phyloP scores from a whole-genome alignment of 1,284 basidiomycete species.

The Microbotryomycetes sp. region DNA sequence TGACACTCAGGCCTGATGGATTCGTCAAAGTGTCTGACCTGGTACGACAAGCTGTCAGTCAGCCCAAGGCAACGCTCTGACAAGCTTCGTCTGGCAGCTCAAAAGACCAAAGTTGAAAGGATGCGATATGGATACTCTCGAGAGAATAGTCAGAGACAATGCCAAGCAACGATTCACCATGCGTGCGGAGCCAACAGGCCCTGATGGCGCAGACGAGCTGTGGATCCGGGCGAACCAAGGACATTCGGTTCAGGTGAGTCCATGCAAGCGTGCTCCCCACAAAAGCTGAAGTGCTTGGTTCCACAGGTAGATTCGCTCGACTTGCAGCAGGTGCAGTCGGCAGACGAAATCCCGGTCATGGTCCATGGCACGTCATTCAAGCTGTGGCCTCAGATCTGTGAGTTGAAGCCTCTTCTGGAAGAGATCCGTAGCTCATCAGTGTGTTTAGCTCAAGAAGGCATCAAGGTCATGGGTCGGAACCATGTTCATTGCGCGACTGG shows the following conservation, averaged over 20 bases:
- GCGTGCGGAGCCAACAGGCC: slow-evolving; percentile 44
- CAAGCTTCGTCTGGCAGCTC: slow-evolving; percentile 43
- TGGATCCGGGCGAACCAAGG: slow-evolving; percentile 94
- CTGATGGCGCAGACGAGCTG: slow-evolving; percentile 47
- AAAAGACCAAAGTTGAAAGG: slow-evolving; percentile 50
- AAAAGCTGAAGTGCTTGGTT: neutral
- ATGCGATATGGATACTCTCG: slow-evolving; percentile 53
- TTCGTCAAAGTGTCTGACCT: slow-evolving; percentile 66
- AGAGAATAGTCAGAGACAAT: slow-evolving; percentile 66
- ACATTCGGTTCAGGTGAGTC: slow-evolving; percentile 67
- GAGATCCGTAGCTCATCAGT: neutral
- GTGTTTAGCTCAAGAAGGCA: slow-evolving; percentile 54
- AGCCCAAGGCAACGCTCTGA: neutral
- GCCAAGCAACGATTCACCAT: slow-evolving; percentile 71
- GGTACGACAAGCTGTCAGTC: slow-evolving; percentile 45
- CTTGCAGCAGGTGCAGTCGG: slow-evolving; percentile 55
- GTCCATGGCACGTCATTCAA: slow-evolving; percentile 65
- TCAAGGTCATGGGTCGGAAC: slow-evolving; percentile 77
- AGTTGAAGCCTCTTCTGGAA: slow-evolving; percentile 27
- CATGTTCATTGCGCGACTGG: slow-evolving; percentile 80
- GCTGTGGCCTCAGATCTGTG: slow-evolving; percentile 68
- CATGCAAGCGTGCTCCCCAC: neutral
- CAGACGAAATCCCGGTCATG: slow-evolving; percentile 60
- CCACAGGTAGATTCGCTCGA: slow-evolving; percentile 58
- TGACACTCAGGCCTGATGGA: slow-evolving; percentile 69